Evolutionary conservation across 2,329 filamentous ascomycete genomes (phyloP).

Genomic region (Aspergillus phoenicis): DNA sequence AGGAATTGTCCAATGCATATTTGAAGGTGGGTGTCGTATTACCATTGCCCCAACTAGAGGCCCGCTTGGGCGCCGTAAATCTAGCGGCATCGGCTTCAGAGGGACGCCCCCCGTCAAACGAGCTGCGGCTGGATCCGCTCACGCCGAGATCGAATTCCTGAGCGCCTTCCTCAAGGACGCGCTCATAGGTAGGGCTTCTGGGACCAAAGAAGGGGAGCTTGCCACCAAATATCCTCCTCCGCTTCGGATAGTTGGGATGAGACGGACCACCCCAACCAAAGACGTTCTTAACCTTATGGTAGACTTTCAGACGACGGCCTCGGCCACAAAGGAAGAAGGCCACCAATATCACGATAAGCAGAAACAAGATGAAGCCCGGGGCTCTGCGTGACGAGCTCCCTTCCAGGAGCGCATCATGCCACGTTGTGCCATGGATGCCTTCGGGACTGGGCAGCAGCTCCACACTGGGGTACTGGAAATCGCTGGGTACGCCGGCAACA

Average conservation of each 20-base stretch:
- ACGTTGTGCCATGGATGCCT: constrained; percentile 51
- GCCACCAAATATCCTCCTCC: constrained; percentile 66
- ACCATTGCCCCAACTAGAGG: constrained; percentile 36
- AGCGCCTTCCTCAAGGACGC: constrained; percentile 77
- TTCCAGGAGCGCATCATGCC: constrained; percentile 65
- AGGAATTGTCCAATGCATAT: constrained; percentile 44
- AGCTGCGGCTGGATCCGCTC: constrained; percentile 53
- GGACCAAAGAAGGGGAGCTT: constrained; percentile 46
- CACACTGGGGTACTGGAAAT: constrained; percentile 76
- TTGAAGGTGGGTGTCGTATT: constrained; percentile 39
- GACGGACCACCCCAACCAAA: constrained; percentile 36
- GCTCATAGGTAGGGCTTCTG: constrained; percentile 66
- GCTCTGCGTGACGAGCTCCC: constrained; percentile 68
- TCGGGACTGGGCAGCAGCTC: constrained; percentile 38
- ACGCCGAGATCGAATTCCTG: constrained; percentile 77
- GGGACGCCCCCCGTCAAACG: constrained; percentile 64
- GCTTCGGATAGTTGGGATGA: constrained; percentile 36
- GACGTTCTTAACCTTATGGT: constrained; percentile 54
- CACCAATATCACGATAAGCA: constrained; percentile 70
- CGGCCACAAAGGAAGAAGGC: constrained; percentile 77
- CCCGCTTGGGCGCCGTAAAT: constrained; percentile 57
- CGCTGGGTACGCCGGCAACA: constrained; percentile 63
- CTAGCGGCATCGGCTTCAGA: constrained; percentile 59
- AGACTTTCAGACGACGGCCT: constrained; percentile 68
- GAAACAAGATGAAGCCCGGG: constrained; percentile 74